A percentile compares a stretch with the other conserved stretches of the same genome.
phyloP scores from a whole-genome alignment of 1,284 basidiomycete species.

The Apiotrichum porosum region DNA sequence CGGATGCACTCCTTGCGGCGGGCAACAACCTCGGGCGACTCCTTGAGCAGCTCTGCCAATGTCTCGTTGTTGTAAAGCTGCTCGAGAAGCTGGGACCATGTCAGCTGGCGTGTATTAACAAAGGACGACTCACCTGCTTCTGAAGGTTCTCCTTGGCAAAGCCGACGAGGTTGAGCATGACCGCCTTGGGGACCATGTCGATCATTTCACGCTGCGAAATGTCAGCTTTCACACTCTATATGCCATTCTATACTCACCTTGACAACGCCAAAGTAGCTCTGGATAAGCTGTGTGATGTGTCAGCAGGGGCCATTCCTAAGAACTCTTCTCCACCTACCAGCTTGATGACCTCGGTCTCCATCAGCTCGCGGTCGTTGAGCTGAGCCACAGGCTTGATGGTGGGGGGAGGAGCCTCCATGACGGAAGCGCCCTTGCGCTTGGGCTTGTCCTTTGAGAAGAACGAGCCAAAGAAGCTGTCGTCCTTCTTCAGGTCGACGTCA shows the following conservation, averaged over 20 bases:
- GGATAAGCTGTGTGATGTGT: constrained; percentile 56
- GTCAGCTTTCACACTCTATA: too few species aligned
- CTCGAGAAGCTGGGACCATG: constrained; percentile 38
- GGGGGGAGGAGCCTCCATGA: constrained; percentile 89
- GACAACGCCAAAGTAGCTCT: constrained; percentile 93
- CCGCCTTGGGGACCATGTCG: constrained; percentile 98
- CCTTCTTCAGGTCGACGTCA: constrained; percentile 64
- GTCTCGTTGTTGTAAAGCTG: constrained; percentile 66
- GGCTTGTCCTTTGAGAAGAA: constrained; percentile 68
- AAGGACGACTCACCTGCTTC: too few species aligned
- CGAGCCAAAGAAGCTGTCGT: constrained; percentile 88
- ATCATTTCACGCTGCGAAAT: constrained; percentile 99
- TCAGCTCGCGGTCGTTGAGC: constrained; percentile 88
- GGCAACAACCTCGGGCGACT: constrained; percentile 57
- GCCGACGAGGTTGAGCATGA: constrained; percentile 87
- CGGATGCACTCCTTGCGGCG: constrained; percentile 20
- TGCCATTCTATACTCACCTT: too few species aligned
- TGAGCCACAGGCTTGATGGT: constrained; percentile 82
- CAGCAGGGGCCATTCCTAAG: too few species aligned
- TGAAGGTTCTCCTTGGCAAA: constrained; percentile 75
- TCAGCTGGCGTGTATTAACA: constrained; percentile 65
- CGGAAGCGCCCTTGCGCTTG: constrained; percentile 70
- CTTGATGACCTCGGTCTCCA: constrained; percentile 98
- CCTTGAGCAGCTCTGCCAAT: constrained; percentile 84
- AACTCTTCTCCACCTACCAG: constrained; percentile 53